These are phyloP conservation scores for Verbascum thapsus DNA, from an alignment of 257 asterid genomes.

Conservation along the genomic window DNA sequence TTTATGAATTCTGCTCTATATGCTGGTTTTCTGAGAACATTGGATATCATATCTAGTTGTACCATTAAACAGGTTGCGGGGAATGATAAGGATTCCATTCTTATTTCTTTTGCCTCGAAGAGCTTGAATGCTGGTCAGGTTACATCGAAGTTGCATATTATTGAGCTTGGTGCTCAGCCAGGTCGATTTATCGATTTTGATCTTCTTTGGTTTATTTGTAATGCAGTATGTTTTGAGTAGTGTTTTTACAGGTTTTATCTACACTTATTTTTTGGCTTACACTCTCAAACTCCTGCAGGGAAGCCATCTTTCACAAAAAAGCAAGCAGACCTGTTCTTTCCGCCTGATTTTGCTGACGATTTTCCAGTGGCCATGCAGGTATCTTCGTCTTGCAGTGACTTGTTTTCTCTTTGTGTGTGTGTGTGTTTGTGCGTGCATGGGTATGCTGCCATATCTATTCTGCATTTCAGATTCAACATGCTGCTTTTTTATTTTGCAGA, in stretches of 20 bases:
- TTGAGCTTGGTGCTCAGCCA: slow-evolving; percentile 98
- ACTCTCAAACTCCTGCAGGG: slow-evolving; percentile 50
- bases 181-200: slow-evolving; percentile 43
- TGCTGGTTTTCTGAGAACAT: slow-evolving; percentile 24
- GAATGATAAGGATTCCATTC: slow-evolving; percentile 90
- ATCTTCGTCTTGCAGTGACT: slow-evolving; percentile 24
- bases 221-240: slow-evolving; percentile 13
- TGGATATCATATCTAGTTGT: slow-evolving; percentile 26
- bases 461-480: slow-evolving; percentile 22
- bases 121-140: slow-evolving; percentile 83
- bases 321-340: slow-evolving; percentile 98
- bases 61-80: slow-evolving; percentile 70
- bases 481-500: slow-evolving; percentile 51
- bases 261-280: slow-evolving; percentile 26
- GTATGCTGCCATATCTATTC: slow-evolving; percentile 18
- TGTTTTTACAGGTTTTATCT: slow-evolving; percentile 17
- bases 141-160: slow-evolving; percentile 86
- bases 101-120: slow-evolving; percentile 89
- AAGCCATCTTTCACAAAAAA: slow-evolving; percentile 90
- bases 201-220: too few relatives aligned
- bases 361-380: slow-evolving; percentile 99
- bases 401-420: slow-evolving; percentile 6
- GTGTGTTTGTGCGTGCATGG: too few relatives aligned
- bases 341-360: slow-evolving; percentile 96
- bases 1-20: slow-evolving; percentile 14